Evolutionary conservation across 805 yeast genomes (phyloP).

Genomic region (Starmerella floris): DNA sequence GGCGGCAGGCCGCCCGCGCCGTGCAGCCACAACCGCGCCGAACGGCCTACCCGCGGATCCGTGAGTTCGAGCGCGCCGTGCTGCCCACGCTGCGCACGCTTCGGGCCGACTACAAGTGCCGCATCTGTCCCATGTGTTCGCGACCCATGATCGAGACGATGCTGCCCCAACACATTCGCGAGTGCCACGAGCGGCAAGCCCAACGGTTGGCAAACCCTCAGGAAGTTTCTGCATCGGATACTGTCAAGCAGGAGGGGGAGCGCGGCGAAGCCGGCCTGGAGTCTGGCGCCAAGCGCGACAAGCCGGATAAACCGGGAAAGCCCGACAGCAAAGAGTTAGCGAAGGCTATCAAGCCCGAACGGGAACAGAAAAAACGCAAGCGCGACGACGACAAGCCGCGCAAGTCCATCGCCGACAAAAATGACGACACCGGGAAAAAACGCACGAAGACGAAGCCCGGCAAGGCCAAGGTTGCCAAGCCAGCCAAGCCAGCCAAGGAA

Average conservation of each 20-base stretch:
- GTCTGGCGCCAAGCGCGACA: too few species aligned
- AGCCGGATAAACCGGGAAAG: neutral
- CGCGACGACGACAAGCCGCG: neutral
- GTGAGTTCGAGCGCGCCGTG: conserved; percentile 20
- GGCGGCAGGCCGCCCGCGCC: conserved; percentile 19
- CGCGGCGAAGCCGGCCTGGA: too few species aligned
- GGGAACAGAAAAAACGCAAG: neutral
- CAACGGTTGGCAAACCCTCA: too few species aligned
- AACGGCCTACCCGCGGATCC: conserved; percentile 12
- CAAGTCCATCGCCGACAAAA: neutral
- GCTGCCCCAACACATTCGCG: conserved; percentile 18
- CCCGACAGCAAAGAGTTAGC: neutral
- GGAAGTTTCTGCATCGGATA: too few species aligned
- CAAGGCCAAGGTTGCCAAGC: conserved; percentile 10
- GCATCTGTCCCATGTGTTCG: conserved; percentile 24
- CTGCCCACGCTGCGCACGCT: conserved; percentile 22
- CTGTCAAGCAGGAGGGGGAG: too few species aligned
- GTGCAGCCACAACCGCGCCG: conserved; percentile 8
- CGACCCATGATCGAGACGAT: conserved; percentile 23
- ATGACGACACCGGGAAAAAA: conserved; percentile 1
- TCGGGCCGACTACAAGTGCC: conserved; percentile 21
- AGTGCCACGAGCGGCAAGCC: conserved; percentile 8
- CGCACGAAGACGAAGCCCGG: conserved; percentile 5
- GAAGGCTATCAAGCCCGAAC: neutral
- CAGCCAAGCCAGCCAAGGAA: conserved; percentile 34